Base-by-base conservation (phyloP, 2,329 filamentous ascomycete genomes). In the Arthrobotrys conoides region DNA sequence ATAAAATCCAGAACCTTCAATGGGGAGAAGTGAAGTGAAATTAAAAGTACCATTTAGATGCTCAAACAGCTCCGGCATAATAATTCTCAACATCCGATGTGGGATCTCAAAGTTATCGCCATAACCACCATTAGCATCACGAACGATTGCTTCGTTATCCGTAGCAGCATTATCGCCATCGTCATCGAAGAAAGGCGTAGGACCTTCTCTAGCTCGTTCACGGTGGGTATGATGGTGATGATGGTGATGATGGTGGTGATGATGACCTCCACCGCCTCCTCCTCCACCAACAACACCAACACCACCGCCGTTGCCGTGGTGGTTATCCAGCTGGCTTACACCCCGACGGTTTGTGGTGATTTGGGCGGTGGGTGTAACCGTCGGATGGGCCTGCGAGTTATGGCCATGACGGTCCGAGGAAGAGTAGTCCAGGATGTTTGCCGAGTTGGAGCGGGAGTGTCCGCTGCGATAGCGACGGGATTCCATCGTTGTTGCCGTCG, bases 271-370 rank as follows among this genome's bases (percentile, higher is more conserved):
- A 27, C 48, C 48, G 20, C 20, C 48, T 1, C 48, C 48, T 9
- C 20, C 48, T 1, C 53, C 53, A 38, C 53, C 53, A n/a, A n/a
- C n/a, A n/a, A n/a, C n/a, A n/a, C n/a, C n/a, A n/a, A n/a, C n/a
- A n/a, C 20, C 48, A 4, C 53, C 53, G 22, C 53, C 53, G 27
- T 30, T 30, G 6, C 65, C 49, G 33, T 77, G 73, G 72, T 36
- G 41, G 82, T 16, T 85, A 85, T 2, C 88, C 88, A n/a, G 88
- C 87, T 27, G 88, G 87, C 30, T 22, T n/a, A 59, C 53, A 20
- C 53, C 53, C n/a, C 38, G 88, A 86, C 71, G 90, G 86, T 78
- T 90, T 87, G 83, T 86, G 90, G 68, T 90, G 86, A 83, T 90
- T 90, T 87, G 87, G 41, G 88, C 86, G 57, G 83, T 84, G 48